These are phyloP conservation scores for Paraconiothyrium sp. DNA, from an alignment of 2,329 filamentous ascomycete species.

Conservation along the genomic window DNA sequence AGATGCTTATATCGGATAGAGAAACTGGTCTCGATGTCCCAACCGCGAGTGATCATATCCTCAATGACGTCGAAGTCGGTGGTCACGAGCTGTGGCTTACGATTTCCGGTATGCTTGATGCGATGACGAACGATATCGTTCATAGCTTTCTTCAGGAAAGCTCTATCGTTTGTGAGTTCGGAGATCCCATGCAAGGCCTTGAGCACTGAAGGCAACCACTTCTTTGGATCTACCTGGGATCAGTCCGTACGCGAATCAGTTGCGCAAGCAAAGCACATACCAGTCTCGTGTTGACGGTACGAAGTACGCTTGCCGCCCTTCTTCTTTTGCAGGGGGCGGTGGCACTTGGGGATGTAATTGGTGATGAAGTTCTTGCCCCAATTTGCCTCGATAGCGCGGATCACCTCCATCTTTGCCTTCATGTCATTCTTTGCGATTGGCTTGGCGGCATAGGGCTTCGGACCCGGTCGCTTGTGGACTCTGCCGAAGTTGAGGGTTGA, in stretches of 20 bases:
- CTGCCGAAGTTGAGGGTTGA: slow-evolving; percentile 15
- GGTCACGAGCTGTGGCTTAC: slow-evolving; percentile 44
- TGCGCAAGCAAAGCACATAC: neutral
- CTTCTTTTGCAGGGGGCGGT: slow-evolving; percentile 39
- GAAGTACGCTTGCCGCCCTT: slow-evolving; percentile 27
- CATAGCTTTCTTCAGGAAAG: slow-evolving; percentile 37
- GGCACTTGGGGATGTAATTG: slow-evolving; percentile 40
- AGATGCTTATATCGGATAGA: slow-evolving; percentile 44
- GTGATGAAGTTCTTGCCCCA: slow-evolving; percentile 43
- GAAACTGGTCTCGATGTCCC: slow-evolving; percentile 35
- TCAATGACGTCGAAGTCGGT: slow-evolving; percentile 48
- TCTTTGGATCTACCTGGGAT: slow-evolving; percentile 30
- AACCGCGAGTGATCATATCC: slow-evolving; percentile 39
- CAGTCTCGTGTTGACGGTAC: slow-evolving; percentile 32
- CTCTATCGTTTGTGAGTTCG: slow-evolving; percentile 33
- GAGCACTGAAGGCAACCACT: slow-evolving; percentile 41
- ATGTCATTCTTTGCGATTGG: slow-evolving; percentile 40
- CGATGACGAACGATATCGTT: slow-evolving; percentile 40
- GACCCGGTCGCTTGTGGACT: slow-evolving; percentile 29
- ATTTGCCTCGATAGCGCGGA: slow-evolving; percentile 35
- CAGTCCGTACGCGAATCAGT: neutral
- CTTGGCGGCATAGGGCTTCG: slow-evolving; percentile 25
- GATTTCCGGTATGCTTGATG: slow-evolving; percentile 42
- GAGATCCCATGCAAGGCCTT: slow-evolving; percentile 39
- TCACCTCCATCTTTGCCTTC: slow-evolving; percentile 33